A percentile compares a stretch with the other conserved stretches of the same genome.
phyloP scores from a whole-genome alignment of 176 grass and related monocot genomes.

The Saccharum spontaneum region DNA sequence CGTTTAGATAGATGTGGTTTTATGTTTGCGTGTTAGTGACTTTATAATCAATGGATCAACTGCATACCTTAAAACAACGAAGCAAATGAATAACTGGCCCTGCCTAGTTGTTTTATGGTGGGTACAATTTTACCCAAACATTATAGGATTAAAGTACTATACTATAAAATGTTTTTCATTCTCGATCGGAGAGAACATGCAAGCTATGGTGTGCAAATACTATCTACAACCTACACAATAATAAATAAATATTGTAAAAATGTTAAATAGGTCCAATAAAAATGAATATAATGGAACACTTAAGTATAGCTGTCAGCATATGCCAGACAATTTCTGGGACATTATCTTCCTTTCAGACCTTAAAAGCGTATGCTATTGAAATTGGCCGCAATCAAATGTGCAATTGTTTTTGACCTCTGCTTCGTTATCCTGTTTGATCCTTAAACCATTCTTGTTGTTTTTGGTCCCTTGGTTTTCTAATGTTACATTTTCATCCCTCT shows the following conservation, averaged over 20 bases:
- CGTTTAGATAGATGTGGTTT: neutral
- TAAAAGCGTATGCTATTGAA: neutral
- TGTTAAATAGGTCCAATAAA: neutral
- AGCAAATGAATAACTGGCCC: neutral
- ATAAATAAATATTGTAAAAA: neutral
- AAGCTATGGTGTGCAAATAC: neutral
- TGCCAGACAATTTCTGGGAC: neutral
- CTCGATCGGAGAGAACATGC: neutral
- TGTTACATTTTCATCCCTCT: neutral
- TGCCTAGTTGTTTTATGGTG: neutral
- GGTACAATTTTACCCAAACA: neutral
- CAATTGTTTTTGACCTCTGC: neutral
- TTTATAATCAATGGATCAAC: neutral
- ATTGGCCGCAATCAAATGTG: neutral
- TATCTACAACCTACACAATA: constrained; percentile 3
- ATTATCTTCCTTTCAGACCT: neutral
- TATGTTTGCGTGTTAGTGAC: neutral
- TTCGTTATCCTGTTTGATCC: neutral
- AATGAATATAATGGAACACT: neutral
- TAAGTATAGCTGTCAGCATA: neutral
- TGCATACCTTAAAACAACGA: neutral
- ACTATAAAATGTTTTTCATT: neutral
- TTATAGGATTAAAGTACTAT: neutral
- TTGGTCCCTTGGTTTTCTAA: neutral
- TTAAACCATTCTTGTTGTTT: neutral